These are phyloP conservation scores for Backusella liffmaniae DNA, from an alignment of 192 early-diverging fungal genomes.

Conservation along the genomic window DNA sequence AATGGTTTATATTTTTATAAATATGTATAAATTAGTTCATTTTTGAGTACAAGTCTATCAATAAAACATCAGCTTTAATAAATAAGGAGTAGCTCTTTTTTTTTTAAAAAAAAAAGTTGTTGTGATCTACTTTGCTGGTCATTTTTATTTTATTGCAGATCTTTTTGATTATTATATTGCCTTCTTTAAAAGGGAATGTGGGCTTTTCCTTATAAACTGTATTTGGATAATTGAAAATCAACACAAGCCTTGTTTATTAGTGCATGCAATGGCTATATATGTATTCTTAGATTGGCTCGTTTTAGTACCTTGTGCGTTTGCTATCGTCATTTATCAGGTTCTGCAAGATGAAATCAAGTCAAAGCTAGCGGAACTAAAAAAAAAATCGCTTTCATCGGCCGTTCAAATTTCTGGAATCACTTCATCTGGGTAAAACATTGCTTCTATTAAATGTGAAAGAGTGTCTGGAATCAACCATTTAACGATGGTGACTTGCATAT, in stretches of 20 bases:
- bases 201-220: neutral
- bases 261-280: neutral
- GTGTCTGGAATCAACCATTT: neutral
- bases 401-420: neutral
- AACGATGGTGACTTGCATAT: neutral
- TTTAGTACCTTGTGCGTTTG: neutral
- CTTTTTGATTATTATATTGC: neutral
- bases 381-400: neutral
- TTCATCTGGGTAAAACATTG: neutral
- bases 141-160: constrained; percentile 2
- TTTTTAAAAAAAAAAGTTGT: neutral
- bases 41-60: neutral
- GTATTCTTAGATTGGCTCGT: neutral
- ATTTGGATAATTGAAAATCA: neutral
- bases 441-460: neutral
- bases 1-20: neutral
- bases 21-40: neutral
- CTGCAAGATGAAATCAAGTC: neutral
- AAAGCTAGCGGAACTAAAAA: neutral
- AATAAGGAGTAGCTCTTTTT: neutral
- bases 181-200: neutral
- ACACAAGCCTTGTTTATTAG: neutral
- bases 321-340: neutral
- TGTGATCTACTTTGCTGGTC: neutral
- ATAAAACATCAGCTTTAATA: neutral